These are phyloP conservation scores for Whalleya microplaca DNA, from an alignment of 2,329 filamentous ascomycete genomes.

Conservation along the genomic window DNA sequence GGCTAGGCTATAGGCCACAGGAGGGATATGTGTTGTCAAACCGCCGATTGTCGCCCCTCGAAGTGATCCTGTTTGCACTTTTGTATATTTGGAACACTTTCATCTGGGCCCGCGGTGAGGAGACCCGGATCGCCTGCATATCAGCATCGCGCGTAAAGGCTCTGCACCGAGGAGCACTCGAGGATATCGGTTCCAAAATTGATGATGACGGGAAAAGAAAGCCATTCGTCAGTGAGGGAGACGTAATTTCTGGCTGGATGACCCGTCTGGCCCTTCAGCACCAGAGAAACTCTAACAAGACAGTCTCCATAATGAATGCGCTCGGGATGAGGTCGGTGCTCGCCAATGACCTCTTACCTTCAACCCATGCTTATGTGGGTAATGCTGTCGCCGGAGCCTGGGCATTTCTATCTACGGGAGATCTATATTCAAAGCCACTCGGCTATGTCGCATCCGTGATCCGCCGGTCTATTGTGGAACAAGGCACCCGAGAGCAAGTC, in stretches of 20 bases:
- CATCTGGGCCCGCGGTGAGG: conserved; percentile 34
- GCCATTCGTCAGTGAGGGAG: conserved; percentile 50
- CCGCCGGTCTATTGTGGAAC: conserved; percentile 40
- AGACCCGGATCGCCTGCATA: conserved; percentile 45
- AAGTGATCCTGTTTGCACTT: conserved; percentile 38
- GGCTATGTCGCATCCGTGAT: conserved; percentile 27
- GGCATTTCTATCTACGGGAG: conserved; percentile 22
- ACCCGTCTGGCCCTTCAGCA: conserved; percentile 34
- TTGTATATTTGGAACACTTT: conserved; percentile 39
- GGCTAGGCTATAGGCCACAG: conserved; percentile 25
- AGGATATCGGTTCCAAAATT: conserved; percentile 28
- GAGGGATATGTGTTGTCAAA: conserved; percentile 34
- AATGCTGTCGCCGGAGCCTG: conserved; percentile 27
- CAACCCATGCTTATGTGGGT: conserved; percentile 27
- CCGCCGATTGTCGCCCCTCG: conserved; percentile 32
- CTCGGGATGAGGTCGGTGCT: conserved; percentile 43
- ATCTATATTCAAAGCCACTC: conserved; percentile 29
- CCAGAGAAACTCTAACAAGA: conserved; percentile 30
- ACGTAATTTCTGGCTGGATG: conserved; percentile 49
- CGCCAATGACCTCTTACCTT: conserved; percentile 33
- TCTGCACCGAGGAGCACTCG: conserved; percentile 38
- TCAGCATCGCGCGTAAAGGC: conserved; percentile 36
- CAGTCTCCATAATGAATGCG: conserved; percentile 44
- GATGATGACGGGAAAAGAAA: conserved; percentile 14
- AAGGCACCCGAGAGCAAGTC: conserved; percentile 36